A percentile compares a stretch with the other conserved stretches of the same genome.
These are phyloP conservation scores for Falciphora oryzae DNA, from an alignment of 2,329 filamentous ascomycete genomes.

Conservation along the genomic window DNA sequence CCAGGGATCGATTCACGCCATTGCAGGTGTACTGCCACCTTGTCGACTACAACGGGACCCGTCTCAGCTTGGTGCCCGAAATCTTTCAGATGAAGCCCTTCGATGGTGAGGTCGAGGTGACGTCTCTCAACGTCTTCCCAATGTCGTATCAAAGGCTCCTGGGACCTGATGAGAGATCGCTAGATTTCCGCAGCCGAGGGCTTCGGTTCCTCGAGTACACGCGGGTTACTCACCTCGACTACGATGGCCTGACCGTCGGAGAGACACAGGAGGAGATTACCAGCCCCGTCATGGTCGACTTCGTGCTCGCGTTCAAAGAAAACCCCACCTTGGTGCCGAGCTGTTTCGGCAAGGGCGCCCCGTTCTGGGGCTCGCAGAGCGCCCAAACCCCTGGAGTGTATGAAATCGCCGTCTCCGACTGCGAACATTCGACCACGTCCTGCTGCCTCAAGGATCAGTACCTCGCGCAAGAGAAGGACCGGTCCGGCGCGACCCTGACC, in stretches of 20 bases:
- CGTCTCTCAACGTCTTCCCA: slow-evolving; percentile 32
- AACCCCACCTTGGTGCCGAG: not conserved
- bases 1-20: not conserved
- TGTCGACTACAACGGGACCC: slow-evolving; percentile 34
- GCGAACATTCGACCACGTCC: not conserved
- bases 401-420: not conserved
- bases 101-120: slow-evolving; percentile 31
- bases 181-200: slow-evolving; percentile 1
- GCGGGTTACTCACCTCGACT: slow-evolving; percentile 29
- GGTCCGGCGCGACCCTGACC: not conserved
- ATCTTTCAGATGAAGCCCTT: slow-evolving; percentile 31
- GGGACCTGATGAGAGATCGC: slow-evolving; percentile 11
- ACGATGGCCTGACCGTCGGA: slow-evolving; percentile 20
- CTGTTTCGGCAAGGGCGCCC: not conserved
- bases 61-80: slow-evolving; percentile 31
- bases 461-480: not conserved
- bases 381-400: too few relatives aligned
- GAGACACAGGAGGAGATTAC: not conserved
- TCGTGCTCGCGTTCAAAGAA: slow-evolving; percentile 22
- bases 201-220: slow-evolving; percentile 22
- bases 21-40: slow-evolving; percentile 23
- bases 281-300: slow-evolving; percentile 28
- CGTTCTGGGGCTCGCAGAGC: not conserved
- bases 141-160: slow-evolving; percentile 33
- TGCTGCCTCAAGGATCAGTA: not conserved